Percentiles rank a stretch among this genome's conserved stretches.
phyloP scores from a whole-genome alignment of 495 filamentous ascomycete genomes.

The Aspergillus saccharolyticus region DNA sequence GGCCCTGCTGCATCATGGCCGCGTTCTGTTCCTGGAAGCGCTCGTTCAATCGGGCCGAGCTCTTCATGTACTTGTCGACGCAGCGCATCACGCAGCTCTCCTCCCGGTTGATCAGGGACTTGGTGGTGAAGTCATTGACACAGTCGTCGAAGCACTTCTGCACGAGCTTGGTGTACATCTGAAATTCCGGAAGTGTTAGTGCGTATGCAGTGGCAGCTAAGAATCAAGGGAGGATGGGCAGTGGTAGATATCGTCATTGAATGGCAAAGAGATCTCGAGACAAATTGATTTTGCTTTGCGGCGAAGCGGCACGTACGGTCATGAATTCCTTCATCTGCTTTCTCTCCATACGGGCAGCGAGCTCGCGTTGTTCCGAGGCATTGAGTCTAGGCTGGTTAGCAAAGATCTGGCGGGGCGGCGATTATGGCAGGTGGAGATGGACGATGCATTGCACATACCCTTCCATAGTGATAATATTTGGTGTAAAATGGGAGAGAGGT shows the following conservation, averaged over 20 bases:
- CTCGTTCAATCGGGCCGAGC: constrained; percentile 76
- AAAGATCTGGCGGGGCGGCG: neutral
- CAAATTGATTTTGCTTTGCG: too few species aligned
- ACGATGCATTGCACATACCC: constrained; percentile 30
- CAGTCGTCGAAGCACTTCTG: constrained; percentile 95
- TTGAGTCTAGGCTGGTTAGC: constrained; percentile 52
- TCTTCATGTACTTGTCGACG: constrained; percentile 90
- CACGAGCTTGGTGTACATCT: constrained; percentile 97
- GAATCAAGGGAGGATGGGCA: neutral
- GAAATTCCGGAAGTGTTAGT: constrained; percentile 7
- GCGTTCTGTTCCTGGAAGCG: constrained; percentile 94
- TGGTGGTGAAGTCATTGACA: constrained; percentile 97
- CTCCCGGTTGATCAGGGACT: constrained; percentile 79
- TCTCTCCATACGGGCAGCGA: constrained; percentile 85
- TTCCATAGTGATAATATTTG: constrained; percentile 35
- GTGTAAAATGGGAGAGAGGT: neutral
- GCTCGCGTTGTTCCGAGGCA: constrained; percentile 79
- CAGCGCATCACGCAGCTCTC: constrained; percentile 87
- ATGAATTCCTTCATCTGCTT: constrained; percentile 99
- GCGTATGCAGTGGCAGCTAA: neutral
- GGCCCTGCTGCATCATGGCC: constrained; percentile 71
- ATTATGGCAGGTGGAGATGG: neutral
- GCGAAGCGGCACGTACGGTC: constrained; percentile 69
- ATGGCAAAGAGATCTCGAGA: neutral
- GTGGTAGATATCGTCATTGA: neutral